Percentiles rank a stretch among this genome's conserved stretches.
phyloP scores from a whole-genome alignment of 2,329 filamentous ascomycete genomes.

The Aspergillus persii region DNA sequence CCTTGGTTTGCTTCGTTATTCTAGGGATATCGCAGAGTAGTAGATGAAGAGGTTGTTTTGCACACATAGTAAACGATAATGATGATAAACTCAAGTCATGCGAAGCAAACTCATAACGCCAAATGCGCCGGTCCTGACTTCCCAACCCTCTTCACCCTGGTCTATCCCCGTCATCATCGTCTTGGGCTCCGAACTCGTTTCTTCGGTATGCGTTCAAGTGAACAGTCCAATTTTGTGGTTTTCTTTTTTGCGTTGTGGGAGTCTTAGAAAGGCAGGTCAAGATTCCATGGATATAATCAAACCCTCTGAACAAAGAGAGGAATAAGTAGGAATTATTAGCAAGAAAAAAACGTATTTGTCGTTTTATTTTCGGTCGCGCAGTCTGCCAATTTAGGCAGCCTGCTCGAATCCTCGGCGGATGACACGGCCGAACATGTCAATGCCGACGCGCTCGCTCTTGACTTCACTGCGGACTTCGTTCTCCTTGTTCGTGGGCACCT shows the following conservation, averaged over 20 bases:
- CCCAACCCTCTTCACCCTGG: conserved; percentile 20
- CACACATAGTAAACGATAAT: conserved; percentile 12
- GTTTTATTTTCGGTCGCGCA: neutral
- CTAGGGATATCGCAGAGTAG: conserved; percentile 10
- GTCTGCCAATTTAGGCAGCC: conserved; percentile 51
- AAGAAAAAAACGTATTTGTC: conserved; percentile 10
- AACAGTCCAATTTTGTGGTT: conserved; percentile 7
- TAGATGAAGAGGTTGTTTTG: conserved; percentile 3
- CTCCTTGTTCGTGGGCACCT: conserved; percentile 88
- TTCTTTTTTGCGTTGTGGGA: neutral
- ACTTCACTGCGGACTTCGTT: conserved; percentile 96
- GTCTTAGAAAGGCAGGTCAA: conserved; percentile 1
- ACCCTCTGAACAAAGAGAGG: neutral
- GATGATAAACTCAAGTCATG: conserved; percentile 19
- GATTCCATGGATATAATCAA: conserved; percentile 1
- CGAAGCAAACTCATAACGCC: conserved; percentile 27
- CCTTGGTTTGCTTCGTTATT: conserved; percentile 4
- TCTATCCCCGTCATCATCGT: conserved; percentile 21
- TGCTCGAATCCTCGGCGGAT: conserved; percentile 86
- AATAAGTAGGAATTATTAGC: conserved; percentile 11
- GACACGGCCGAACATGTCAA: conserved; percentile 58
- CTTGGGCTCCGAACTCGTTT: conserved; percentile 16
- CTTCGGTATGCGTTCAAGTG: conserved; percentile 4
- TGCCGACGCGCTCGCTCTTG: conserved; percentile 84
- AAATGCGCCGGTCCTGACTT: conserved; percentile 26